phyloP scores from a whole-genome alignment of 1,284 basidiomycete species.

The Tylopilus orsonianus region DNA sequence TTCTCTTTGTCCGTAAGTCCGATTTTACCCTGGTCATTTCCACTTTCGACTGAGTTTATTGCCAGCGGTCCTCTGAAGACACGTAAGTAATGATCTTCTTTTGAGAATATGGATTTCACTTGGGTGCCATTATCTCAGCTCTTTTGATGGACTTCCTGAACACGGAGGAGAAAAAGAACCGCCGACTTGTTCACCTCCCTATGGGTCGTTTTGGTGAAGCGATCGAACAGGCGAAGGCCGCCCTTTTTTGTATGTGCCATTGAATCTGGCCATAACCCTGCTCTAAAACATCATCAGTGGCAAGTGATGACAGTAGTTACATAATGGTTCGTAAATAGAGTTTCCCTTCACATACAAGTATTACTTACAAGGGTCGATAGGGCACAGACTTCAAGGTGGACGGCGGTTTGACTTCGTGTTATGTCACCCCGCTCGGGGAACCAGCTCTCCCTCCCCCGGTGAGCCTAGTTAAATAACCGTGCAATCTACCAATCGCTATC shows the following conservation, averaged over 20 bases:
- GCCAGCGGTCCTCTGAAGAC: slow-evolving; percentile 87
- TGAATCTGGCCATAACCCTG: background rate
- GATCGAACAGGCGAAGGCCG: slow-evolving; percentile 89
- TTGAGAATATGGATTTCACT: background rate
- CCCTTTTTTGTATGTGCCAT: slow-evolving; percentile 76
- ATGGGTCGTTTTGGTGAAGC: slow-evolving; percentile 98
- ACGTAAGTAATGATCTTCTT: slow-evolving; percentile 48
- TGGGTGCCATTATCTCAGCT: slow-evolving; percentile 43
- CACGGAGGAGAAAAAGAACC: slow-evolving; percentile 93
- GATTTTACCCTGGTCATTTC: slow-evolving; percentile 2
- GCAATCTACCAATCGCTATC: background rate
- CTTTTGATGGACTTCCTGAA: slow-evolving; percentile 98
- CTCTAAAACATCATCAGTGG: slow-evolving; percentile 48
- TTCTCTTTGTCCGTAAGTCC: slow-evolving; percentile 88
- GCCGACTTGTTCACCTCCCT: slow-evolving; percentile 88
- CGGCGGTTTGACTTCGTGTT: slow-evolving; percentile 86
- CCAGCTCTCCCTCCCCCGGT: slow-evolving; percentile 63
- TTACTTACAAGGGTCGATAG: slow-evolving; percentile 44
- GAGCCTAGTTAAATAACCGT: slow-evolving; percentile 46
- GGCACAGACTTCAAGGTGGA: slow-evolving; percentile 93
- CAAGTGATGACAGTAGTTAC: slow-evolving; percentile 84
- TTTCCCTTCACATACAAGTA: background rate
- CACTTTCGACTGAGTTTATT: slow-evolving; percentile 5
- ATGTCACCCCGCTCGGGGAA: slow-evolving; percentile 81
- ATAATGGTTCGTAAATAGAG: slow-evolving; percentile 60